Evolutionary conservation across 2,329 filamentous ascomycete genomes (phyloP), one percentile per base, ranked within the genome.

Genomic region (Macrophomina tecta): DNA sequence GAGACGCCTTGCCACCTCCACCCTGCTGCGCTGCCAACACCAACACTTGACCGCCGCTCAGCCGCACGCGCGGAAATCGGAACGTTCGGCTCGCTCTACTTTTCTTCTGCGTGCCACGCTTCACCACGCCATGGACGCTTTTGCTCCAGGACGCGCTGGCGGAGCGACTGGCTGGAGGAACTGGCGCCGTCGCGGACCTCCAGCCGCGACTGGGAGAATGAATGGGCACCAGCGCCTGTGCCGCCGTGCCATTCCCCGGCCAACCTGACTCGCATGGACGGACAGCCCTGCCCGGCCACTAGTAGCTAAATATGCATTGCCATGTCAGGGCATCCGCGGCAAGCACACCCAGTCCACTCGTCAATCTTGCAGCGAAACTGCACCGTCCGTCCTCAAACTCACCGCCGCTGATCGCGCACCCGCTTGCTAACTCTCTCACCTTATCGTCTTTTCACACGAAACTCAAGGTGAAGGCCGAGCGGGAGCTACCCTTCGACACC

Each of bases 1-100:
- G 56, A 61, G 56, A 61, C 56, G 56, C 56, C 56, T 61, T 48
- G 56, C 56, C 56, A 61, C 56, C 56, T 61, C 56, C 40, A 61
- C 56, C 40, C 40, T 52, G 56, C 38, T 48, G 30, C 56, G 30
- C 38, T 61, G 56, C 56, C 56, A 61, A 61, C 56, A 61, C 56
- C 56, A 61, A 32, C 40, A 46, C 56, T 61, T 61, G 56, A 61
- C 56, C 56, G 56, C 56, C 38, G 55, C 55, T 58, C 55, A 58
- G 55, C 55, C 55, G 55, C 55, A 18, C 56, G 56, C 40, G 56
- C 56, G 56, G 56, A 58, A 58, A 34, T 36, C 56, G 56, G 56
- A 61, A 48, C 56, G 18, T n/a, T 32, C 23, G 23, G 55, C 14
- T 46, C 40, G 56, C 28, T 32, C 40, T 32, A 34, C 23, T 9